These are phyloP conservation scores for Trichoderma polysporum DNA, from an alignment of 2,329 filamentous ascomycete species.

Conservation along the genomic window DNA sequence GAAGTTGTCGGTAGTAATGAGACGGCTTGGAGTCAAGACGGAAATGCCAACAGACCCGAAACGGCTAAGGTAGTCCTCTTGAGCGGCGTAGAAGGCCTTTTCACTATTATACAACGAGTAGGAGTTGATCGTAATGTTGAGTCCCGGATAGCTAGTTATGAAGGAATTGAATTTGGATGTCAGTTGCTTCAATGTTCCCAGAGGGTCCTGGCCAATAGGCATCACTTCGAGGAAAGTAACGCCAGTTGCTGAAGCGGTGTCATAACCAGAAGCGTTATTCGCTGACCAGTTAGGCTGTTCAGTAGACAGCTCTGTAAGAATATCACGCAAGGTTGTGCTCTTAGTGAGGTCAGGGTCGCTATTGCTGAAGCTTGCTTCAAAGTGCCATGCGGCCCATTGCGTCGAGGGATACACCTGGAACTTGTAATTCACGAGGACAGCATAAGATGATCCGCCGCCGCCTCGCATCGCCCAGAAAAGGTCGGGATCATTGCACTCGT, in stretches of 20 bases:
- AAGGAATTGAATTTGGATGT: not conserved
- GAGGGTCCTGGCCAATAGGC: not conserved
- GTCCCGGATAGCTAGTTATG: not conserved
- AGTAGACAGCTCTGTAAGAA: not conserved
- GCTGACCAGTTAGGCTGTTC: not conserved
- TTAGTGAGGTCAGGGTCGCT: conserved; percentile 22
- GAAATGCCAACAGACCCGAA: not conserved
- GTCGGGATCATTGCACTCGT: conserved; percentile 45
- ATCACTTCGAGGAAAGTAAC: conserved; percentile 6
- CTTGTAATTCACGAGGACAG: conserved; percentile 9
- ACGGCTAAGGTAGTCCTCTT: not conserved
- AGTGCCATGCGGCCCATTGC: conserved; percentile 2
- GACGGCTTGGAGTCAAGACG: not conserved
- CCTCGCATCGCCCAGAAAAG: conserved; percentile 60
- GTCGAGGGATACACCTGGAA: conserved; percentile 8
- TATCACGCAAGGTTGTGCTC: not conserved
- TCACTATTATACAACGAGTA: not conserved
- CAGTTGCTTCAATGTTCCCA: not conserved
- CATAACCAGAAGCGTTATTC: not conserved
- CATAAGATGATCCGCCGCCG: conserved; percentile 40
- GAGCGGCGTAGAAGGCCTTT: not conserved
- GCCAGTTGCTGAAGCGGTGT: not conserved
- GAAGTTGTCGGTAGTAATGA: conserved; percentile 13
- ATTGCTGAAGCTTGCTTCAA: not conserved
- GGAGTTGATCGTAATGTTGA: conserved; percentile 5